Percentiles rank a stretch among this genome's conserved stretches.
Evolutionary conservation across 371 early-diverging fungal species (phyloP).

Genomic region (Zancudomyces culisetae): DNA sequence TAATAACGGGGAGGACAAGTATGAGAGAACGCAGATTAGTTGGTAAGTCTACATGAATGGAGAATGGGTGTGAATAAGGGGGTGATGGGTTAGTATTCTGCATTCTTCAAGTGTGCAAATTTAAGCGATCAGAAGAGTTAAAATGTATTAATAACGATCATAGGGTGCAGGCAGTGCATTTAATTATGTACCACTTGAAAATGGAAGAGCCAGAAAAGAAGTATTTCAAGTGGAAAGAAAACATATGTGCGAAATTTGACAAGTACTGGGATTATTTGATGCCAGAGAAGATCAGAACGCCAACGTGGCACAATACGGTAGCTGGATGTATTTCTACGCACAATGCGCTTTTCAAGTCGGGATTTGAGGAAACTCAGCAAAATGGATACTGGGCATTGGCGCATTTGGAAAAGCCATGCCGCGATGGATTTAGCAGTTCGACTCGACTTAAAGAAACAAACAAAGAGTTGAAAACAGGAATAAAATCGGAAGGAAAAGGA

Average conservation of each 20-base stretch:
- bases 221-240: slow-evolving; percentile 64
- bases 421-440: slow-evolving; percentile 7
- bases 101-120: neutral
- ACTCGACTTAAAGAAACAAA: slow-evolving; percentile 2
- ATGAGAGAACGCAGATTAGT: slow-evolving; percentile 36
- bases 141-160: neutral
- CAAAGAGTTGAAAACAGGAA: slow-evolving; percentile 5
- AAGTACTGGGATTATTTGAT: slow-evolving; percentile 53
- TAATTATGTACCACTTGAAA: slow-evolving; percentile 52
- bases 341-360: slow-evolving; percentile 48
- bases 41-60: slow-evolving; percentile 21
- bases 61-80: neutral
- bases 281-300: slow-evolving; percentile 40
- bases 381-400: slow-evolving; percentile 26
- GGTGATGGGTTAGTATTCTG: neutral
- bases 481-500: slow-evolving; percentile 7
- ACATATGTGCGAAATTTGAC: slow-evolving; percentile 58
- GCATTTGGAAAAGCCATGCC: slow-evolving; percentile 6
- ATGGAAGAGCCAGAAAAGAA: slow-evolving; percentile 33
- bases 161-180: slow-evolving; percentile 48
- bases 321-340: slow-evolving; percentile 67
- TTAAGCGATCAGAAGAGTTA: neutral
- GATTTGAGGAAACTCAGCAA: slow-evolving; percentile 41
- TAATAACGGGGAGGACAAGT: slow-evolving; percentile 30
- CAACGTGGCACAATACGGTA: slow-evolving; percentile 57